Base-by-base conservation (phyloP, 805 yeast species). In the Metschnikowia gelsemii region DNA sequence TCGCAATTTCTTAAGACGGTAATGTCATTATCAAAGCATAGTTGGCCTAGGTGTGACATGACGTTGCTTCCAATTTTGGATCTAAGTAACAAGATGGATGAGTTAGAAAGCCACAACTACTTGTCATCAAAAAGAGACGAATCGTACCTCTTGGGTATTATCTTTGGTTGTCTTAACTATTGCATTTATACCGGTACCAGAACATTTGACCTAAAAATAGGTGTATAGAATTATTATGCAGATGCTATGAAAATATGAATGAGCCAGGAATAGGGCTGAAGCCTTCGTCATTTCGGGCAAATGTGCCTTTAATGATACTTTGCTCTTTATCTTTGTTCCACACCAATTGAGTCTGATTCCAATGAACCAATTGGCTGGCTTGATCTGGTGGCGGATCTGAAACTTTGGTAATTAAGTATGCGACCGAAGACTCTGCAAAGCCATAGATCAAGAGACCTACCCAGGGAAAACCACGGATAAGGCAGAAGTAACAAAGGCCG, bases 361-460 rank as follows among this genome's bases (percentile, higher is more conserved):
- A 66, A 35, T 56, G 53, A 5, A 62, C 49, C 19, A 65, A 51
- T 21, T 58, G 49, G 20, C 55, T 58, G 11, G 43, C 34, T 12
- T 43, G 42, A 5, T 47, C 32, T 4, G 69, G 69, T 1, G 68
- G 65, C 3, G 77, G 74, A 40, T 75, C 79, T 1, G 80, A 63
- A 12, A 79, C 62, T 51, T 76, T 76, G 5, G 83, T 73, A 30
- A 79, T 56, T 27, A 80, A 57, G 49, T 75, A 76, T 2, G 81
- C 84, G 16, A 75, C 64, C 21, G 75, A 68, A 2, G 78, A 69
- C 53, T 77, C 75, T 2, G 81, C 82, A 32, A 78, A 57, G 12
- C 79, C 78, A 47, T 75, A 75, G 16, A 73, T 61, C 11, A 78
- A 50, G 17, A 76, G 63, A 0, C 81, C 74, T 3, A 73, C 51